Percentiles rank a stretch among this genome's conserved stretches.
phyloP scores from a whole-genome alignment of 306 rosid species.

The Coriaria nepalensis region DNA sequence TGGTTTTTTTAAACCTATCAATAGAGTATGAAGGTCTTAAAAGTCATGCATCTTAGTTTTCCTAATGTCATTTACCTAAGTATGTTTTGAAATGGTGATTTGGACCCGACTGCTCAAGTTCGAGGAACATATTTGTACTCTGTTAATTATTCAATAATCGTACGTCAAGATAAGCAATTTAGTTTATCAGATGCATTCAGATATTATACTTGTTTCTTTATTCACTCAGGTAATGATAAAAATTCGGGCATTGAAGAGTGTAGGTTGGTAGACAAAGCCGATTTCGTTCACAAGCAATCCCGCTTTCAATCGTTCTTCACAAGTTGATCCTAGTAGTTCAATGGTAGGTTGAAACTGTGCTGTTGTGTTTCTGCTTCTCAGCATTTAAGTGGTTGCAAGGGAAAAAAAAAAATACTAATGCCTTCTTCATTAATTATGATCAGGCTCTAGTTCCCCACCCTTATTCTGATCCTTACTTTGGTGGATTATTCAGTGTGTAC shows the following conservation, averaged over 20 bases:
- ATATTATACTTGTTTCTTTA: too few relatives aligned
- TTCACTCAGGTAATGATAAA: constrained; percentile 29
- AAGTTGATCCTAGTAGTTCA: constrained; percentile 26
- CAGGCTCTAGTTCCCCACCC: constrained; percentile 48
- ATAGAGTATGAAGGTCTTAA: too few relatives aligned
- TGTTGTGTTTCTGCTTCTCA: constrained; percentile 12
- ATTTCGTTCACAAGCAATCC: constrained; percentile 23
- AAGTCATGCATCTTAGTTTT: too few relatives aligned
- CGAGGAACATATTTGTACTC: too few relatives aligned
- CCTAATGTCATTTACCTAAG: too few relatives aligned
- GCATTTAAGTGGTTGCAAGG: background rate
- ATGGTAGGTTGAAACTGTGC: constrained; percentile 38
- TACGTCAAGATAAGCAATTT: too few relatives aligned
- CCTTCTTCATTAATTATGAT: constrained; percentile 7
- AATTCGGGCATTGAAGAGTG: constrained; percentile 22
- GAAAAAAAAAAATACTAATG: too few relatives aligned
- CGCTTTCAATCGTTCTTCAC: constrained; percentile 26
- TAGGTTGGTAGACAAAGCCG: constrained; percentile 34
- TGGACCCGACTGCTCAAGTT: too few relatives aligned
- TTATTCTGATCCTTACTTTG: constrained; percentile 39
- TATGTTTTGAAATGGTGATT: too few relatives aligned
- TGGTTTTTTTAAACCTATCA: too few relatives aligned
- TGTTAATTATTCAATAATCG: too few relatives aligned
- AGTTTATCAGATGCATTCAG: too few relatives aligned
- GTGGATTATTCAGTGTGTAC: constrained; percentile 31